phyloP scores from a whole-genome alignment of 2,329 filamentous ascomycete species.

The Didymella keratinophila region DNA sequence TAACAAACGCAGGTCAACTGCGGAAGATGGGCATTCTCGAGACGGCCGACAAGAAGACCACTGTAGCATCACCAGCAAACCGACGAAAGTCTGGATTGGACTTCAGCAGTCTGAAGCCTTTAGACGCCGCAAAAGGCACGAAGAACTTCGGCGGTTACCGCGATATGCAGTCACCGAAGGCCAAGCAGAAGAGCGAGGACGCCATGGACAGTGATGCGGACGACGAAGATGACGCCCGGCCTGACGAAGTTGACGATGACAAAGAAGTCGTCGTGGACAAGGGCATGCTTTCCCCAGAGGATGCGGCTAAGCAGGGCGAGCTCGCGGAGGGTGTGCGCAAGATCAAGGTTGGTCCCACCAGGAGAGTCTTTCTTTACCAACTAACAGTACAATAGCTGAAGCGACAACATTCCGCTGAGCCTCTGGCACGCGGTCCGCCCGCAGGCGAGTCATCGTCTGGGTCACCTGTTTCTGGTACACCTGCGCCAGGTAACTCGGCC shows the following conservation, averaged over 20 bases:
- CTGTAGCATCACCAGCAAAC: slow-evolving; percentile 65
- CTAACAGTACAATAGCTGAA: slow-evolving; percentile 68
- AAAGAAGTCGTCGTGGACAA: slow-evolving; percentile 66
- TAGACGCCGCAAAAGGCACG: slow-evolving; percentile 80
- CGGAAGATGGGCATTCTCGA: slow-evolving; percentile 93
- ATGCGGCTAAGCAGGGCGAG: slow-evolving; percentile 75
- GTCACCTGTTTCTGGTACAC: slow-evolving; percentile 33
- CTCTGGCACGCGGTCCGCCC: slow-evolving; percentile 56
- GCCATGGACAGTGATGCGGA: slow-evolving; percentile 81
- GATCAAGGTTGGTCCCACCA: slow-evolving; percentile 69
- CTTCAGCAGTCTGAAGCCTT: slow-evolving; percentile 81
- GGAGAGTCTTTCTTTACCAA: background rate
- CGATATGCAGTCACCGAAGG: slow-evolving; percentile 64
- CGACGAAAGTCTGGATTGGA: slow-evolving; percentile 86
- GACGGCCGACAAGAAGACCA: slow-evolving; percentile 65
- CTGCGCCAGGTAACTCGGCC: slow-evolving; percentile 25
- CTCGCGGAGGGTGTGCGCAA: slow-evolving; percentile 81
- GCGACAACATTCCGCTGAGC: slow-evolving; percentile 78
- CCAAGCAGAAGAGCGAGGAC: slow-evolving; percentile 61
- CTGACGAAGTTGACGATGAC: slow-evolving; percentile 65
- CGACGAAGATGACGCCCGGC: slow-evolving; percentile 71
- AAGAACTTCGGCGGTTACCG: slow-evolving; percentile 91
- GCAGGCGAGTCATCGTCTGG: slow-evolving; percentile 34
- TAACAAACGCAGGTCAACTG: slow-evolving; percentile 74
- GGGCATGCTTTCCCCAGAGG: slow-evolving; percentile 68